Evolutionary conservation across 2,329 filamentous ascomycete genomes (phyloP).

Genomic region (Aspergillus versicolor): DNA sequence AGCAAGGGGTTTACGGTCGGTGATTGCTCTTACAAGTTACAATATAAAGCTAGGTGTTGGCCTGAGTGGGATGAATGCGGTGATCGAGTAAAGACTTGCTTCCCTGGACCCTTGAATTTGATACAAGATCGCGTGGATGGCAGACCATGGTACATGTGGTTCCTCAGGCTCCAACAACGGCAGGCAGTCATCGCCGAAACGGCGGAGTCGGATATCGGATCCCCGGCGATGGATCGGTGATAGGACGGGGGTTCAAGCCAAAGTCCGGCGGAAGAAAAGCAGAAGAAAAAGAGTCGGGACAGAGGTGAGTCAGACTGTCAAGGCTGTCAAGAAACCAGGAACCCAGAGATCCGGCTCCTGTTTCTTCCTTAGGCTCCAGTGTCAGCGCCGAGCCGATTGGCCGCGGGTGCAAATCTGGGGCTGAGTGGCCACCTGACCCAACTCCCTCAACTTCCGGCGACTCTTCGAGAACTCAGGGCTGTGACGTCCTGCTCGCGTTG

Average conservation of each 20-base stretch:
- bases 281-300: conserved; percentile 16
- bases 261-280: conserved; percentile 10
- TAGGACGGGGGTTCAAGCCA: conserved; percentile 1
- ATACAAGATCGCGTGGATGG: too few relatives aligned
- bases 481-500: conserved; percentile 5
- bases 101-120: not conserved
- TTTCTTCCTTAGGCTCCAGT: conserved; percentile 18
- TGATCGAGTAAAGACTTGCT: not conserved
- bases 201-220: conserved; percentile 11
- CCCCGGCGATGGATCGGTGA: conserved; percentile 6
- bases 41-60: not conserved
- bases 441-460: conserved; percentile 4
- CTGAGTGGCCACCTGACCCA: conserved; percentile 18
- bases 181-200: conserved; percentile 12
- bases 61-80: not conserved
- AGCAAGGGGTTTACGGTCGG: not conserved
- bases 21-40: not conserved
- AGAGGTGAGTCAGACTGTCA: conserved; percentile 11
- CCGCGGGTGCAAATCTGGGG: conserved; percentile 12
- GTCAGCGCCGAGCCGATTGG: conserved; percentile 16
- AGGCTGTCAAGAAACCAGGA: conserved; percentile 5
- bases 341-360: conserved; percentile 16
- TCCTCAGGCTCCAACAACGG: conserved; percentile 8
- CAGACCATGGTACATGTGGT: not conserved
- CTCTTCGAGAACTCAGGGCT: conserved; percentile 4